Evolutionary conservation across 495 filamentous ascomycete genomes (phyloP).

Genomic region (Umbilicaria muhlenbergii): DNA sequence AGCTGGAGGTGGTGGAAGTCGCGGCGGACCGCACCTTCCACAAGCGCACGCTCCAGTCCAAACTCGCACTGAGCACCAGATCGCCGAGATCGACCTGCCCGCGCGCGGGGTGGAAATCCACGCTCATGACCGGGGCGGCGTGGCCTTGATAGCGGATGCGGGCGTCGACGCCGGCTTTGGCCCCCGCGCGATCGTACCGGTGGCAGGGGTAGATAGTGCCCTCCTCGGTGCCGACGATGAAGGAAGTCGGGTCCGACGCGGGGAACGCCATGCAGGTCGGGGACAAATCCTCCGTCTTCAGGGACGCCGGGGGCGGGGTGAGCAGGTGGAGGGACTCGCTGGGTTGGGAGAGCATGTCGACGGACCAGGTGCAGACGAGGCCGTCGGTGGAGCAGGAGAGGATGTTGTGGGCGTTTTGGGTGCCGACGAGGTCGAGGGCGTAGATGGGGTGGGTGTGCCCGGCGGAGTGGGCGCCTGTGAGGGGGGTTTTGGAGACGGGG

Average conservation of each 20-base stretch:
- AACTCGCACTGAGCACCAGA: slow-evolving; percentile 64
- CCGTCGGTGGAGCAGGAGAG: slow-evolving; percentile 92
- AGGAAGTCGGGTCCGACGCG: slow-evolving; percentile 87
- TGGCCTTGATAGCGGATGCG: slow-evolving; percentile 77
- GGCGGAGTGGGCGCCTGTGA: slow-evolving; percentile 48
- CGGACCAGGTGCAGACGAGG: slow-evolving; percentile 88
- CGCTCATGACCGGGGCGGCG: slow-evolving; percentile 85
- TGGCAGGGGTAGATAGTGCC: slow-evolving; percentile 92
- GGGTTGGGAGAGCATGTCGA: slow-evolving; percentile 92
- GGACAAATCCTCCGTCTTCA: slow-evolving; percentile 82
- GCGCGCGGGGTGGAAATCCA: slow-evolving; percentile 83
- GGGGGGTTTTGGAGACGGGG: slow-evolving; percentile 87
- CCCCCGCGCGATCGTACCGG: slow-evolving; percentile 89
- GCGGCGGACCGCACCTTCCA: slow-evolving; percentile 75
- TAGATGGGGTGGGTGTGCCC: slow-evolving; percentile 97
- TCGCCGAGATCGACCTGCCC: slow-evolving; percentile 93
- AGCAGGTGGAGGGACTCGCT: slow-evolving; percentile 81
- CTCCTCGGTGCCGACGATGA: slow-evolving; percentile 93
- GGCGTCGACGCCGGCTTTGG: slow-evolving; percentile 84
- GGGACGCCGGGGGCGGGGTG: slow-evolving; percentile 55
- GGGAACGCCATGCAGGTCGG: slow-evolving; percentile 96
- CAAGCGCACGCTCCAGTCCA: slow-evolving; percentile 95
- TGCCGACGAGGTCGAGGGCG: slow-evolving; percentile 85
- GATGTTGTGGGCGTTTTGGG: slow-evolving; percentile 97
- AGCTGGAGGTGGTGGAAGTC: too few relatives aligned